Base-by-base conservation (phyloP, 2,329 filamentous ascomycete species). In the Stemphylium lycopersici region DNA sequence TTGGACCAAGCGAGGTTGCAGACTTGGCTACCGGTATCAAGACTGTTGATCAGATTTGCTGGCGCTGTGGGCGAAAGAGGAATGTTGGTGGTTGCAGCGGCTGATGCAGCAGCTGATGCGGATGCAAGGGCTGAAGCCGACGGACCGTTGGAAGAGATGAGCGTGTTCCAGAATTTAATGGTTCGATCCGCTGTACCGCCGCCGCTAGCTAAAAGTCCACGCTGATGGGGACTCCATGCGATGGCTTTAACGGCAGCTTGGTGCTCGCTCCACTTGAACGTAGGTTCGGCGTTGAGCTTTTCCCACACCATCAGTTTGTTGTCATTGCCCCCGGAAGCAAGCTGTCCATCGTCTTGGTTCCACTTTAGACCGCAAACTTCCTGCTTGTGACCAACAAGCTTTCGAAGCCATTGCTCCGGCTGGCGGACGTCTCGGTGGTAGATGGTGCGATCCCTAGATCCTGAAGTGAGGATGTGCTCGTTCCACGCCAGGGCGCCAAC, bases 291-390 rank as follows among this genome's bases (percentile, higher is more conserved):
- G n/a, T 88, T 91, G 54, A 97, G 83, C 72, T 96, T 96, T 69
- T 99, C 95, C 95, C 95, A 99, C 20, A 99, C 92, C 85, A 98
- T 95, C 40, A 99, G 83, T 74, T 98, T 98, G 79, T 99, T 99
- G 79, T 99, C 95, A 75, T 99, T 99, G 5, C 95, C 95, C 44
- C 95, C 95, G 50, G 91, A 96, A 11, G 95, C 95, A 22, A 99
- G 83, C 74, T 99, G 95, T 4, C 92, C 90, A 68, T 97, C 93
- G 65, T 98, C 93, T 52, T 90, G 90, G 68, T 99, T 99, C 95
- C 95, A 99, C 68, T 93, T 93, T 45, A 99, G 79, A 7, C 95
- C 95, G 72, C 95, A 99, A 11, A 99, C 91, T 77, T 99, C 95
- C 77, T 99, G 95, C 76, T 98, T 99, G 76, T 99, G 95, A 6